Evolutionary conservation across 495 filamentous ascomycete species (phyloP), one percentile per base, ranked within the genome.

Genomic region (Elasticomyces elasticus): DNA sequence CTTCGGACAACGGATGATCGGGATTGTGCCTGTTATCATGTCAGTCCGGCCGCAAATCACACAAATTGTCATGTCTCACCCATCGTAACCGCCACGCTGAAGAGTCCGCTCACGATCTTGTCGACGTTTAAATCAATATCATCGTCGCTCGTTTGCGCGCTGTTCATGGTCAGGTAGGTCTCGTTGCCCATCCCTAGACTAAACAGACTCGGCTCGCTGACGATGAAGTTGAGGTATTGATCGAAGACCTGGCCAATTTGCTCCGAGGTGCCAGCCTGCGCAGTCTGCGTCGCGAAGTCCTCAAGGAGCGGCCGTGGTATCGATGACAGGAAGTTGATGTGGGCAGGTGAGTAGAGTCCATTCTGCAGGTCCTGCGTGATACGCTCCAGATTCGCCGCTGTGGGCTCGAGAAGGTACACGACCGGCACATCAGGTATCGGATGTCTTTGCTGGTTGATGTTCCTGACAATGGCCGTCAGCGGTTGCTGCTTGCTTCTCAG

Each of bases 201-300:
- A 68, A 99, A 99, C 0, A 97, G 74, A 67, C 97, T 92, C 1
- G 92, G 91, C 69, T 99, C 94, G 15, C 83, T 85, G 43, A 96
- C 91, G 52, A 97, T 86, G 66, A 97, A 99, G 65, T 99, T 99
- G 35, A 99, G 77, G 55, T 97, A 96, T 64, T 99, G 94, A 66
- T 99, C 94, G 62, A 84, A 99, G 30, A 99, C 82, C 62, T 95
- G 90, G 15, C 89, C 80, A 49, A 99, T 86, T 57, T 84, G 81
- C 60, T 96, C 91, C 1, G 89, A 80, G 2, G 89, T 92, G 12
- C 82, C 85, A 19, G 86, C 82, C 20, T 84, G 69, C 1, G 87
- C 94, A 31, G 92, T 91, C 64, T 94, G 81, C 17, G 84, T 77
- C 7, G 90, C 94, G 66, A 97, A 97, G 57, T 97, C 91, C 74